phyloP scores from a whole-genome alignment of 2,329 filamentous ascomycete genomes.

The Pleoardoris graminearum region DNA sequence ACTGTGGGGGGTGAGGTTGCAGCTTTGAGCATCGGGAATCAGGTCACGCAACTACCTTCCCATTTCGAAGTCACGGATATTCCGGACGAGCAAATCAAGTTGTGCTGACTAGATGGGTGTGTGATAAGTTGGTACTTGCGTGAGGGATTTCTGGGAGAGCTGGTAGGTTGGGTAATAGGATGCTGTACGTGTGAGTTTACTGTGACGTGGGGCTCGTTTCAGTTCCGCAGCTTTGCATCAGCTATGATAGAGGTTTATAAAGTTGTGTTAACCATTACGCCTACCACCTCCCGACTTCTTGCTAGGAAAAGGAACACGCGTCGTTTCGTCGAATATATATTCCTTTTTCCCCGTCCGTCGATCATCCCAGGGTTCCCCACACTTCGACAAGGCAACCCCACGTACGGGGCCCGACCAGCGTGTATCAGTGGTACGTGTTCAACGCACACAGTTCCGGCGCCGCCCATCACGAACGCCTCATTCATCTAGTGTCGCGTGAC shows the following conservation, averaged over 20 bases:
- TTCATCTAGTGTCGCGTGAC: conserved; percentile 1
- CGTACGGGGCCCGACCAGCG: not conserved
- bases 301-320: too few species aligned
- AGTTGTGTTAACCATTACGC: too few species aligned
- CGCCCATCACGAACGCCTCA: not conserved
- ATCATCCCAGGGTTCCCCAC: conserved; percentile 1
- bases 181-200: not conserved
- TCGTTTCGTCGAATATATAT: not conserved
- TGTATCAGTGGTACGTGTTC: not conserved
- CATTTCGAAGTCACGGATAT: not conserved
- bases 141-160: not conserved
- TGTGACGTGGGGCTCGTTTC: too few species aligned
- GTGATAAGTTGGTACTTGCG: not conserved
- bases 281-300: too few species aligned
- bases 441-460: not conserved
- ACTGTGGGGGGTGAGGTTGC: conserved; percentile 11
- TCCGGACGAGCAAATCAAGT: not conserved
- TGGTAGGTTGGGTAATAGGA: not conserved
- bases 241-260: too few species aligned
- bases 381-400: not conserved
- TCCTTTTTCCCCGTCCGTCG: not conserved
- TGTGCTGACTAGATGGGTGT: not conserved
- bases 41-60: not conserved
- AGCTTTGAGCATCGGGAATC: conserved; percentile 1
- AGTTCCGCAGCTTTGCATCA: too few species aligned